phyloP scores from a whole-genome alignment of 805 yeast species.

The Wickerhamiella slavikovae region DNA sequence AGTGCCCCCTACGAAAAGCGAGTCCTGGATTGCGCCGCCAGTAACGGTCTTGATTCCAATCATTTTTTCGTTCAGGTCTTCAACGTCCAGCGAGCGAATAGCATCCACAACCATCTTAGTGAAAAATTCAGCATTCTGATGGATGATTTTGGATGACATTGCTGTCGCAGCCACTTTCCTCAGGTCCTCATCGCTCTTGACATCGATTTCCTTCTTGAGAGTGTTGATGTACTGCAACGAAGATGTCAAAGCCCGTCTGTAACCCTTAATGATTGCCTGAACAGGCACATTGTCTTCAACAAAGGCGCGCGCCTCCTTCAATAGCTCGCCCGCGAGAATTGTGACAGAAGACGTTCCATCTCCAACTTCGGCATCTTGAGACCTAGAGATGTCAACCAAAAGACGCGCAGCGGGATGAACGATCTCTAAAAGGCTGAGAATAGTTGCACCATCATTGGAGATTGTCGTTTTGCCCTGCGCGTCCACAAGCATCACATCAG shows the following conservation, averaged over 20 bases:
- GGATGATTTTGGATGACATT: constrained; percentile 85
- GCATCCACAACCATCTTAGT: constrained; percentile 96
- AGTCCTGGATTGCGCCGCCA: constrained; percentile 94
- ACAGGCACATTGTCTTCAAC: constrained; percentile 94
- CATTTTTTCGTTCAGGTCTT: constrained; percentile 67
- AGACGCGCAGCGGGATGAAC: constrained; percentile 98
- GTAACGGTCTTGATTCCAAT: constrained; percentile 90
- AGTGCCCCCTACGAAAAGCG: constrained; percentile 75
- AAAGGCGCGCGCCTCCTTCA: constrained; percentile 74
- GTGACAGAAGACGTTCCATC: constrained; percentile 98
- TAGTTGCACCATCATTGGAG: constrained; percentile 97
- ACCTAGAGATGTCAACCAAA: constrained; percentile 80
- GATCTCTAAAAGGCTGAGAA: constrained; percentile 73
- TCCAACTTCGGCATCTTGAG: constrained; percentile 96
- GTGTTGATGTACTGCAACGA: constrained; percentile 59
- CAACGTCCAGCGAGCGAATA: constrained; percentile 65
- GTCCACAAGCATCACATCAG: constrained; percentile 79
- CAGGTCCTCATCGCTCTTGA: constrained; percentile 31
- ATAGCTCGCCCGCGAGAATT: constrained; percentile 69
- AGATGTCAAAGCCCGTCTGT: constrained; percentile 56
- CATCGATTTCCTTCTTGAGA: constrained; percentile 49
- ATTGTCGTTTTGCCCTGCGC: constrained; percentile 76
- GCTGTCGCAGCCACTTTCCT: constrained; percentile 93
- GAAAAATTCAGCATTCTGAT: constrained; percentile 72
- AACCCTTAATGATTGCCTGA: constrained; percentile 72